Base-by-base conservation (phyloP, 73 alveolate genomes). In the Paramecium caudatum region DNA sequence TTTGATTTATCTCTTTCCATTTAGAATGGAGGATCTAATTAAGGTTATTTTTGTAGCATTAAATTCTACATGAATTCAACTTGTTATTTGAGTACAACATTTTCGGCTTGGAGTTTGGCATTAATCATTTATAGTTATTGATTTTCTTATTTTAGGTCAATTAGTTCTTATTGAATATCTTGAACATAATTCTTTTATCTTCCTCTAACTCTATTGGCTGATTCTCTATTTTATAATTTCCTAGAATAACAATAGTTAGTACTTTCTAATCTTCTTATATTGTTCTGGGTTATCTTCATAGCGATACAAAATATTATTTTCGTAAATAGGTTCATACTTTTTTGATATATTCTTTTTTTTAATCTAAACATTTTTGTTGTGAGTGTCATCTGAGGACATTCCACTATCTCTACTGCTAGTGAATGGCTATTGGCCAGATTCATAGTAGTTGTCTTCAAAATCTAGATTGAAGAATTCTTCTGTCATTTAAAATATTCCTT, bases 201-300 rank as follows among this genome's bases (percentile, higher is more conserved):
- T 74, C 88, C 88, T 43, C 88, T 45, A 37, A 74, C 88, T 74
- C 88, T 74, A 19, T 36, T 74, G 16, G 88, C 88, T 0, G 88
- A 74, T 74, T 74, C 88, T 74, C 88, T 74, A 45, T 74, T 74
- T 43, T 74, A 41, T 2, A 41, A 43, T 23, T 43, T 36, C 45
- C 88, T 74, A 3, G 0, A 17, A 39, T 74, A 74, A 43, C 19
- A 37, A 27, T 3, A 3, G 6, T 8, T 21, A 10, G 7, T 74
- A 74, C 88, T 74, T 74, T 74, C 88, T 74, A 74, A 74, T 74
- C 19, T 45, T 74, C 12, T 74, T 74, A 74, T 74, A 74, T 74
- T 74, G 32, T 37, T 74, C 88, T 17, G 88, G 88, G 19, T 74
- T 74, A 16, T 74, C 88, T 74, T 74, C 88, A 16, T 74, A 74